Base-by-base conservation (phyloP, 192 early-diverging fungal genomes). In the Obelidium mucronatum region DNA sequence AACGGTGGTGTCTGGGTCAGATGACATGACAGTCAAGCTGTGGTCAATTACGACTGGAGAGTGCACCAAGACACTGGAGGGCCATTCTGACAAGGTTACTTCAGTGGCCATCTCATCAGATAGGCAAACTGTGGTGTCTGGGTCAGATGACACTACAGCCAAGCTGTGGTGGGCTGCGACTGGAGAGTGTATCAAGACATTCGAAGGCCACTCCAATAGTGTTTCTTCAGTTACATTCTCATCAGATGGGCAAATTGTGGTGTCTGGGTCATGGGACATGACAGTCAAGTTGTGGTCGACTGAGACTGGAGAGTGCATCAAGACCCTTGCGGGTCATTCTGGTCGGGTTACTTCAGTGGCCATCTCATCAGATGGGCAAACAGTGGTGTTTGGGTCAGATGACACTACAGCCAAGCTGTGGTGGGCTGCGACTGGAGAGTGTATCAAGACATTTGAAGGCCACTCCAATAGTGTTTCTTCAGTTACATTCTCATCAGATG, bases 61-160 rank as follows among this genome's bases (percentile, higher is more conserved):
- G n/a, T 62, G 67, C 19, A 8, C 72, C 30, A 62, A 78, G 40
- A 72, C 35, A 22, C 73, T 79, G 60, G 77, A 77, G 24, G n/a
- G n/a, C n/a, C 81, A 83, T 63, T 65, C 36, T 11, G 58, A 74
- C 11, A 48, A 54, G 66, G 71, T 83, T 17, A 56, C 56, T 5
- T 64, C 78, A 36, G 73, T 75, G 28, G 52, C 30, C 5, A 24
- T 80, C n/a, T 39, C 40, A 2, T 44, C 66, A 2, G 79, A 79
- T 33, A 42, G n/a, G 42, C 39, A 48, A 30, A 44, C 34, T 4
- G 39, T 83, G 6, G 77, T 81, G 37, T 75, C 76, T 36, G 51
- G 69, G 36, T 71, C 69, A 37, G 4, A 3, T n/a, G 40, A 48
- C 48, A 6, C 22, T 3, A 52, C 66, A 30, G 8, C 48, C 51